These are phyloP conservation scores for Aspergillus neotritici DNA, from an alignment of 2,329 filamentous ascomycete species.

Conservation along the genomic window DNA sequence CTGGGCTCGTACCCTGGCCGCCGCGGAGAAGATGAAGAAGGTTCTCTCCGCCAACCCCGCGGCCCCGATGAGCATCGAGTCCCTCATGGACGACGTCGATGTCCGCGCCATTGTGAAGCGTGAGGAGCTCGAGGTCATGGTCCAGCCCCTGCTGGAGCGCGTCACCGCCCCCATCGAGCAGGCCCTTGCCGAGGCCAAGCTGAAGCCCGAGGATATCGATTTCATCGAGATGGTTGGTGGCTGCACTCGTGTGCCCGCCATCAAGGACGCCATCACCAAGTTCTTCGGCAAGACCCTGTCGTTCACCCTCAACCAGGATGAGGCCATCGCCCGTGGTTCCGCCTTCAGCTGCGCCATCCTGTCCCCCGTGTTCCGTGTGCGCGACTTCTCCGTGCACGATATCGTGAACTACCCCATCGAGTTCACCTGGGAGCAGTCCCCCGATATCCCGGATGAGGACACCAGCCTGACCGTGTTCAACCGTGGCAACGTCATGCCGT, in stretches of 20 bases:
- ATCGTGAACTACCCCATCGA: conserved; percentile 98
- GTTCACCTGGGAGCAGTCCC: conserved; percentile 97
- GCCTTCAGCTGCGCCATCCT: conserved; percentile 97
- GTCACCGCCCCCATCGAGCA: conserved; percentile 74
- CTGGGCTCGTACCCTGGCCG: conserved; percentile 75
- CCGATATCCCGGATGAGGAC: conserved; percentile 97
- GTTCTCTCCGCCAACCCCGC: conserved; percentile 90
- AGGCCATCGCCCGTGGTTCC: conserved; percentile 90
- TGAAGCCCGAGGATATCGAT: conserved; percentile 89
- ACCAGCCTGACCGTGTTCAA: conserved; percentile 96
- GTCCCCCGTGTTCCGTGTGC: conserved; percentile 95
- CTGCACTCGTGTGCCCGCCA: conserved; percentile 82
- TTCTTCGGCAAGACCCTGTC: conserved; percentile 93
- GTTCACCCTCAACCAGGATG: conserved; percentile 96
- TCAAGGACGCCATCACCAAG: conserved; percentile 82
- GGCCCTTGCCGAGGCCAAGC: conserved; percentile 86
- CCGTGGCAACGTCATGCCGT: conserved; percentile 93
- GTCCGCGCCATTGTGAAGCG: conserved; percentile 84
- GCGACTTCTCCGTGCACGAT: conserved; percentile 96
- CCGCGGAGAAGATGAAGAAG: conserved; percentile 98
- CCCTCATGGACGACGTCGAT: conserved; percentile 96
- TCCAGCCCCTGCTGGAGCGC: conserved; percentile 74
- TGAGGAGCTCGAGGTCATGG: conserved; percentile 86
- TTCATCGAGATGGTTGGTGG: conserved; percentile 89
- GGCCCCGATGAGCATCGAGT: conserved; percentile 93